Evolutionary conservation across 139 green algal genomes (phyloP), one percentile per base, ranked within the genome.

Genomic region (Auxenochlorella pyrenoidosa): DNA sequence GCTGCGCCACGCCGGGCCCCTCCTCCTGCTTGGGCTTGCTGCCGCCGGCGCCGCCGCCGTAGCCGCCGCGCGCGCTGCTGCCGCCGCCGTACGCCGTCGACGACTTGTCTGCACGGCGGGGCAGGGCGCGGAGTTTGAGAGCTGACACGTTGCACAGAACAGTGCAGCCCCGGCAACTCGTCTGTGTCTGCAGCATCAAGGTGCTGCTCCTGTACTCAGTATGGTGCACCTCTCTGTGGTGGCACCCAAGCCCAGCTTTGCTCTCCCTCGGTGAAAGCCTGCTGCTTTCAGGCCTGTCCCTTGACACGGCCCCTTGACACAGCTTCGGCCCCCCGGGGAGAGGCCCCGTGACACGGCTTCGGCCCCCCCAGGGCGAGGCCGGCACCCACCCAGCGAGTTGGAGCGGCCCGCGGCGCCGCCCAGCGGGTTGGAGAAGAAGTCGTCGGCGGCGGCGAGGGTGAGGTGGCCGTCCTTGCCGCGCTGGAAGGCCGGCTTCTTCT

Each of bases 401-500:
- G 54, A 63, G 54, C 54, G 54, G 54, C 63, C 40, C 1, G 19
- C 44, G 65, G 41, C 47, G 44, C 71, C 79, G 79, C 89, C 85
- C 60, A 91, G 51, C 6, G 92, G 92, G 85, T 93, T 79, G 5
- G 80, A 89, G 86, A 96, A 96, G 81, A 96, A 96, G 91, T 96
- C 93, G 73, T 91, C 91, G 34, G 40, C 76, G 59, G 59, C 66
- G 59, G 83, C 86, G 8, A 98, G 90, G 0, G 89, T 94, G 0
- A 98, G 86, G 90, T 98, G 96, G 18, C 96, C 96, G 75, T 98
- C 96, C 87, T 97, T 96, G 84, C 96, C 96, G 18, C 96, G 92
- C 80, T 91, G 63, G 21, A 87, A 13, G 4, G 88, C 54, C 26
- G 87, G 78, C 54, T 91, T 91, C 24, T 93, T 88, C 30, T 93